phyloP scores from a whole-genome alignment of 306 rosid species.

The Corylus heterophylla region DNA sequence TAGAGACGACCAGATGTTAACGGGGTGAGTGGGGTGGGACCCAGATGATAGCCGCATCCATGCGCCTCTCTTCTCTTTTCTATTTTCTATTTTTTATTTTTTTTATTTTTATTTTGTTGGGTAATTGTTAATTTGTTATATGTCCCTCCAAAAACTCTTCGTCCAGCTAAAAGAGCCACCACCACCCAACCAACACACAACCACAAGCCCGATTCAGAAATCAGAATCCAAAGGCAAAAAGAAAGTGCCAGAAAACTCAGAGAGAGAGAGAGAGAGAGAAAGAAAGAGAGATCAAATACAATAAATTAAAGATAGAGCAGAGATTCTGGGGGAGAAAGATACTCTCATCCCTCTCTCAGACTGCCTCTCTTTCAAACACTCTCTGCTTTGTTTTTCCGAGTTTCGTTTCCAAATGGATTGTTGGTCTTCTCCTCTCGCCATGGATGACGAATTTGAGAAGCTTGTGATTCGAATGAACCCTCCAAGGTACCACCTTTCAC shows the following conservation, averaged over 20 bases:
- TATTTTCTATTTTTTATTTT: not conserved
- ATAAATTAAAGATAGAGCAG: not conserved
- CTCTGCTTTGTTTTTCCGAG: constrained; percentile 17
- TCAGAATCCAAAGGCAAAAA: constrained; percentile 29
- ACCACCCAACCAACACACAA: constrained; percentile 37
- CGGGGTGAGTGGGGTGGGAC: constrained; percentile 10
- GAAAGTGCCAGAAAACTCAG: constrained; percentile 33
- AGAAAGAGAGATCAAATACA: not conserved
- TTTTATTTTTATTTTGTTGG: not conserved
- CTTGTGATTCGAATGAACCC: constrained; percentile 88
- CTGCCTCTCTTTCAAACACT: not conserved
- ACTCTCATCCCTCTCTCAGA: constrained; percentile 1
- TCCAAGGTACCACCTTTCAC: constrained; percentile 56
- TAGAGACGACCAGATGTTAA: not conserved
- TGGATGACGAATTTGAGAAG: constrained; percentile 79
- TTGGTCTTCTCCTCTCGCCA: constrained; percentile 62
- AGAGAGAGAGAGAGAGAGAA: not conserved
- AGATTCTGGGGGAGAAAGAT: constrained; percentile 11
- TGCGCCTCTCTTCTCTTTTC: not conserved
- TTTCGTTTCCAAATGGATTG: constrained; percentile 55
- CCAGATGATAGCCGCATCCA: not conserved
- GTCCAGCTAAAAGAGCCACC: constrained; percentile 61
- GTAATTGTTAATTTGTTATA: constrained; percentile 15
- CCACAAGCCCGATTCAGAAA: constrained; percentile 23
- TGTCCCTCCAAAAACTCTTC: constrained; percentile 37